Base-by-base conservation (phyloP, 1,284 basidiomycete genomes). In the Porogramme epimiltina region DNA sequence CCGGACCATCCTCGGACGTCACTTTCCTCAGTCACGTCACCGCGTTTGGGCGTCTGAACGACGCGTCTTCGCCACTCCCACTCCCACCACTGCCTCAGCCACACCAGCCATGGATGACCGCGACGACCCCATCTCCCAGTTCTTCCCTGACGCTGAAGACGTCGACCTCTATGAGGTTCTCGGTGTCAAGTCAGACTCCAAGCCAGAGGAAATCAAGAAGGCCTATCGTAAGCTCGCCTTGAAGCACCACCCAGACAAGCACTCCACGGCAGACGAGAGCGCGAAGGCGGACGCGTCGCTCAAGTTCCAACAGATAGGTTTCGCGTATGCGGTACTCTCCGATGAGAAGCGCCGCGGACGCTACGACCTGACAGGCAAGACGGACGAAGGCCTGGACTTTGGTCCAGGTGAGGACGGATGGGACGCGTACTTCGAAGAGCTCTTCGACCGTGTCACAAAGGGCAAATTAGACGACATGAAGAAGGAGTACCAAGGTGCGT, bases 271-370 rank as follows among this genome's bases (percentile, higher is more conserved):
- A 51, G 73, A 69, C 47, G 81, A 84, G n/a, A 74, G 73, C 31
- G 77, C 80, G 23, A 86, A 85, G 65, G 80, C 82, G 38, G 78
- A 80, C 58, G 84, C 87, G 59, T 82, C 80, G 11, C 74, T 72
- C 55, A 85, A 87, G 68, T 98, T 97, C 66, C 93, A 95, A 64
- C 87, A 91, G 65, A 80, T 97, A 58, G 91, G 94, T 0, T 96
- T 95, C 64, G 91, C 95, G 15, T 98, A 95, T 70, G 77, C 91
- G 1, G 85, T 98, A 0, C 76, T 97, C 26, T 80, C 85, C 44
- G 93, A 98, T 60, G 85, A 85, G 55, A 85, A 82, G 65, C 73
- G 86, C 59, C 80, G 87, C 62, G 77, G 82, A 63, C 75, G 84
- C 64, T 96, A 95, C 63, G 93, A 96, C 62, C 73, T 73, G 49